Percentiles rank a stretch among this genome's conserved stretches.
phyloP scores from a whole-genome alignment of 2,329 filamentous ascomycete species.

The Neofusicoccum cordaticola region DNA sequence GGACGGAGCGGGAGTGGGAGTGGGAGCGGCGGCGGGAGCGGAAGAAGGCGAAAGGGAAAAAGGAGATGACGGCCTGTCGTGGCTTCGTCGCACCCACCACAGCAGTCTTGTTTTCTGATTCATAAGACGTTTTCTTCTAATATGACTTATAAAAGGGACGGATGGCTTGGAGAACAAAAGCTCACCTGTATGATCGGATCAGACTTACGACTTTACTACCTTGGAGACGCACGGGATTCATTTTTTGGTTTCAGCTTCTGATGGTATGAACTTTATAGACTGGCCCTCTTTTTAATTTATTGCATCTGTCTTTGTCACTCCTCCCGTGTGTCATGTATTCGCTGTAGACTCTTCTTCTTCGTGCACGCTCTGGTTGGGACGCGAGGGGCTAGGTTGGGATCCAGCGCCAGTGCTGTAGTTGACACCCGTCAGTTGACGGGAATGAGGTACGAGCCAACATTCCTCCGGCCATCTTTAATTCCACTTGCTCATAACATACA shows the following conservation, averaged over 20 bases:
- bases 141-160: background rate
- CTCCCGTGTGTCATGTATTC: background rate
- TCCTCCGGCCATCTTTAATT: no score
- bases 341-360: background rate
- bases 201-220: background rate
- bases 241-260: background rate
- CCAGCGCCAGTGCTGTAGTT: no score
- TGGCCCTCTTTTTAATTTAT: background rate
- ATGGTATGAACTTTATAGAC: background rate
- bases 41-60: conserved; percentile 1
- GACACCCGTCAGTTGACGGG: no score
- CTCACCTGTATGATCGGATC: background rate
- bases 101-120: background rate
- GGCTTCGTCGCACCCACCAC: background rate
- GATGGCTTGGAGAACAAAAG: background rate
- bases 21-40: background rate
- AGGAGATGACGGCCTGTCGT: background rate
- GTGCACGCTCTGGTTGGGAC: background rate
- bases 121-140: background rate
- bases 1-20: background rate
- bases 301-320: background rate
- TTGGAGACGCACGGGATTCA: background rate
- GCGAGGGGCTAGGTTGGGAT: background rate
- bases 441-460: no score
- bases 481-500: no score